Percentiles rank a stretch among this genome's conserved stretches.
Conservation (phyloP, 768 basidiomycete species). For the Wakefieldia striispora region DNA sequence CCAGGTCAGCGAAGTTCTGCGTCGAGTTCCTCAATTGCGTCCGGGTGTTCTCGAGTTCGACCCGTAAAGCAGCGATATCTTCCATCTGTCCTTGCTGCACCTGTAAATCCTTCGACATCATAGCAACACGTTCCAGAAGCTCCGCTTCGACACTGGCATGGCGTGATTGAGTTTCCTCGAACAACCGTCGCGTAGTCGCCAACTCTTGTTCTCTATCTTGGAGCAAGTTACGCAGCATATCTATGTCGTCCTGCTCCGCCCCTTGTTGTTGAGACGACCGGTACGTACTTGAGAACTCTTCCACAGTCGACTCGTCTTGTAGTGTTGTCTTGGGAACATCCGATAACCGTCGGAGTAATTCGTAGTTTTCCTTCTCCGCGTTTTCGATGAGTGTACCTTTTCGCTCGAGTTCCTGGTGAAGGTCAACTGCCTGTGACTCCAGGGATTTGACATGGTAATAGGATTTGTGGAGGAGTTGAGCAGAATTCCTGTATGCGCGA, state of each 20-base stretch:
- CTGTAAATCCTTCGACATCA: conserved; percentile 17
- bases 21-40: conserved; percentile 21
- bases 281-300: too few relatives aligned
- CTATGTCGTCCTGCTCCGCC: conserved; percentile 26
- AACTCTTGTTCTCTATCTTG: conserved; percentile 34
- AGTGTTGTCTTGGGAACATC: conserved; percentile 1
- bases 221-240: conserved; percentile 40
- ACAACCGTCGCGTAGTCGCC: conserved; percentile 33
- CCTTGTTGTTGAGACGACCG: too few relatives aligned
- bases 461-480: conserved; percentile 11
- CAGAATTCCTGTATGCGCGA: conserved; percentile 14
- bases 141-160: conserved; percentile 33
- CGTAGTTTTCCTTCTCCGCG: conserved; percentile 10
- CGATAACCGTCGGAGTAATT: conserved; percentile 9
- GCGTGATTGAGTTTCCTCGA: conserved; percentile 34
- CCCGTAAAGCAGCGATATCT: conserved; percentile 21
- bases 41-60: conserved; percentile 25
- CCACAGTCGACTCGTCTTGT: background rate
- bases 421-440: conserved; percentile 15
- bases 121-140: conserved; percentile 30
- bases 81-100: conserved; percentile 9
- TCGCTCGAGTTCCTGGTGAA: conserved; percentile 17
- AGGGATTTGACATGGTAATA: conserved; percentile 8
- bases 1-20: conserved; percentile 26
- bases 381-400: conserved; percentile 1